Conservation (phyloP, 1,284 basidiomycete species). For the Ustilago esculenta region DNA sequence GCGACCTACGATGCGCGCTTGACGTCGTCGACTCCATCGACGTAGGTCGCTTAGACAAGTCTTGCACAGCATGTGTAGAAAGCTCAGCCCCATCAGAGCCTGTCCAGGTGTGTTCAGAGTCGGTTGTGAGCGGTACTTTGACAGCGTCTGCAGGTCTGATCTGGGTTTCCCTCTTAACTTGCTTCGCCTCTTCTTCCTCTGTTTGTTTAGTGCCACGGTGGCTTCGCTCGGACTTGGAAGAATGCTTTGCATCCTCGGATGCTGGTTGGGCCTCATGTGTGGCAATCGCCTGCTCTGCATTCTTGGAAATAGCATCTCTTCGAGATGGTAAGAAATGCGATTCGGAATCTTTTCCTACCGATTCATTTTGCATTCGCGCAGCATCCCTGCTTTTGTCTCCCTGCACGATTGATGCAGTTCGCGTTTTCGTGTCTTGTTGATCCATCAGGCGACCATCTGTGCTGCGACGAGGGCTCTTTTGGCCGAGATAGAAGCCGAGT, state of each 20-base stretch:
- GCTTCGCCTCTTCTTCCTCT: neutral
- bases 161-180: slow-evolving; percentile 1
- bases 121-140: slow-evolving; percentile 1
- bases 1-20: slow-evolving; percentile 20
- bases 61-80: neutral
- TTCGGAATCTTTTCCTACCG: neutral
- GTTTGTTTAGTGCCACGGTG: neutral
- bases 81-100: neutral
- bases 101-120: neutral
- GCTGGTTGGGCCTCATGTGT: neutral
- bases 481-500: neutral
- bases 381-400: neutral
- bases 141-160: neutral
- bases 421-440: neutral
- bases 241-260: neutral
- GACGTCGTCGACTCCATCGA: slow-evolving; percentile 41
- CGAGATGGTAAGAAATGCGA: neutral
- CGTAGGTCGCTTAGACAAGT: slow-evolving; percentile 12
- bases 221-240: neutral
- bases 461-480: neutral
- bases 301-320: neutral
- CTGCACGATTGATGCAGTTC: neutral
- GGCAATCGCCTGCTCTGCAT: neutral
- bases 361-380: neutral
- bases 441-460: neutral